phyloP scores from a whole-genome alignment of 2,329 filamentous ascomycete genomes.

The Pseudopyricularia javanii region DNA sequence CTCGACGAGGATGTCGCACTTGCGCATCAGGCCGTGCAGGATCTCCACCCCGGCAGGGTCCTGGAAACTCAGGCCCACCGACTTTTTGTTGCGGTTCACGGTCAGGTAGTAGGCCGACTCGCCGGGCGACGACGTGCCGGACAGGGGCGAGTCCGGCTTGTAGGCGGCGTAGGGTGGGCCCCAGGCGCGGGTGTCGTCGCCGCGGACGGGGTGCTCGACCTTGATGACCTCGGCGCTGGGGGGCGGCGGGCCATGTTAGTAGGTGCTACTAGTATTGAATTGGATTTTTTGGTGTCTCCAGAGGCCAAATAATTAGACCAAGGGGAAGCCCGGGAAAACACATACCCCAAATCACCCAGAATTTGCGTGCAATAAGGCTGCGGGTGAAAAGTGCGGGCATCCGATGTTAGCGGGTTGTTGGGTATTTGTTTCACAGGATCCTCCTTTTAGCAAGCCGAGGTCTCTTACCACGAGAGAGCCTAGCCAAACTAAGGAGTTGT shows the following conservation, averaged over 20 bases:
- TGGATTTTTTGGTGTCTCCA: too few species aligned
- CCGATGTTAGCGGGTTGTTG: not conserved
- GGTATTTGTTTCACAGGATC: too few species aligned
- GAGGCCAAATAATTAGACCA: not conserved
- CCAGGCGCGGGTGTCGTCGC: conserved; percentile 93
- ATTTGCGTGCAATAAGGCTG: conserved; percentile 98
- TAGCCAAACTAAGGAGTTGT: not conserved
- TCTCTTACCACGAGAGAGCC: too few species aligned
- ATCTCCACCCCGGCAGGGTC: conserved; percentile 74
- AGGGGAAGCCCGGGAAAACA: not conserved
- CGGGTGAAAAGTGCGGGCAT: too few species aligned
- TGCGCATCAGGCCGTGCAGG: conserved; percentile 69
- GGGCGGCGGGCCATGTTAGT: not conserved
- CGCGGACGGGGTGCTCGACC: conserved; percentile 81
- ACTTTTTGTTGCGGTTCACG: conserved; percentile 95
- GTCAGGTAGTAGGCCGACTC: conserved; percentile 92
- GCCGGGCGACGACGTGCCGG: conserved; percentile 50
- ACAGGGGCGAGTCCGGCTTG: conserved; percentile 38
- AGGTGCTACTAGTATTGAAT: not conserved
- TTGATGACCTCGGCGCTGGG: conserved; percentile 89
- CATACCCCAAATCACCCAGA: conserved; percentile 85
- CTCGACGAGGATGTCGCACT: conserved; percentile 88
- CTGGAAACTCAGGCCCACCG: conserved; percentile 81
- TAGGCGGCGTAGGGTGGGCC: conserved; percentile 87
- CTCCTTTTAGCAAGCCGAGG: too few species aligned